phyloP scores from a whole-genome alignment of 1,284 basidiomycete genomes.

The Sphaerobolus stellatus region DNA sequence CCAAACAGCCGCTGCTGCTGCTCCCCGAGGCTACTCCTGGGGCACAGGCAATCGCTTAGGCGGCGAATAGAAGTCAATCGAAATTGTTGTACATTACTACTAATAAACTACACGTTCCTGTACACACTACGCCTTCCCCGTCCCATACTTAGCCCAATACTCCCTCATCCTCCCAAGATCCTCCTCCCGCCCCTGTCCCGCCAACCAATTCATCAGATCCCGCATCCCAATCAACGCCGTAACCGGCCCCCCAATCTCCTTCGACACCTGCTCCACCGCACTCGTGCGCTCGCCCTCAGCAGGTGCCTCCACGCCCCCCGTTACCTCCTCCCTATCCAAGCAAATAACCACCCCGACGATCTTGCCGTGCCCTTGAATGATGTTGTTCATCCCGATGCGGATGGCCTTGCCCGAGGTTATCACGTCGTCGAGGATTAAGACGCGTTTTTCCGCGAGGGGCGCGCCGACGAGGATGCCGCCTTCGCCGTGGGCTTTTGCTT shows the following conservation, averaged over 20 bases:
- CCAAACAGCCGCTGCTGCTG: conserved; percentile 25
- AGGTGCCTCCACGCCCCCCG: conserved; percentile 45
- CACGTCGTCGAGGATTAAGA: conserved; percentile 94
- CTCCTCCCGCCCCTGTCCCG: conserved; percentile 61
- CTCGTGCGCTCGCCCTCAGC: conserved; percentile 55
- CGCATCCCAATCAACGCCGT: conserved; percentile 80
- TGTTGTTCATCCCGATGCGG: conserved; percentile 74
- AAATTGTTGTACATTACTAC: neutral
- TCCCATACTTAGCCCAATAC: conserved; percentile 82
- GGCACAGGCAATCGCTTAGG: conserved; percentile 46
- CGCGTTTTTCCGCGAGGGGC: conserved; percentile 72
- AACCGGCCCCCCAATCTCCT: conserved; percentile 63
- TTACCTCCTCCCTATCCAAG: conserved; percentile 87
- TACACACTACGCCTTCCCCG: conserved; percentile 19
- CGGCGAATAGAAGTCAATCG: neutral
- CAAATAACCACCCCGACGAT: conserved; percentile 91
- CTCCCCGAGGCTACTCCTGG: conserved; percentile 53
- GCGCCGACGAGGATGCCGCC: conserved; percentile 93
- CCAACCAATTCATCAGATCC: conserved; percentile 85
- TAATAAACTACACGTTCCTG: neutral
- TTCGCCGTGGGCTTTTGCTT: conserved; percentile 95
- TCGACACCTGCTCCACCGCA: conserved; percentile 87
- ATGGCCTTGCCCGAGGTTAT: conserved; percentile 96
- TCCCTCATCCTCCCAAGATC: conserved; percentile 75
- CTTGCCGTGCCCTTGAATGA: conserved; percentile 65